Evolutionary conservation across 345 rosid species (phyloP).

Genomic region (Camelina neglecta): DNA sequence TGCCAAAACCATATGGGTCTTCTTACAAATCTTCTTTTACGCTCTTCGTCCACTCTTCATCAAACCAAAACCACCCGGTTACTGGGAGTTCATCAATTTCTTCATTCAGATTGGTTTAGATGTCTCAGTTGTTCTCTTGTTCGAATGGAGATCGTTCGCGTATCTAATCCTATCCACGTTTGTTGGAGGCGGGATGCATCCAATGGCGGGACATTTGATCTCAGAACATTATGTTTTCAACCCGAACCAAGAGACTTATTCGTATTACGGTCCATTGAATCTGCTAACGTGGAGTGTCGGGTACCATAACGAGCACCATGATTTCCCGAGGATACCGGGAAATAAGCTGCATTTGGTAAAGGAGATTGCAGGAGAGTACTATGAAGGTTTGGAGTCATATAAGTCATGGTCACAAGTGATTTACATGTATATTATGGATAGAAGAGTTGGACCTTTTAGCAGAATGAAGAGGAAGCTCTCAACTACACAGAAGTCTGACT

Average conservation of each 20-base stretch:
- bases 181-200: slow-evolving; percentile 93
- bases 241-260: slow-evolving; percentile 84
- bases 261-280: slow-evolving; percentile 87
- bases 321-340: slow-evolving; percentile 89
- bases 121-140: slow-evolving; percentile 55
- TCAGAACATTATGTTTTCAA: slow-evolving; percentile 89
- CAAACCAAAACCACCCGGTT: slow-evolving; percentile 85
- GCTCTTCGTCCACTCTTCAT: slow-evolving; percentile 81
- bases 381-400: slow-evolving; percentile 61
- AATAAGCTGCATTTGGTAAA: slow-evolving; percentile 79
- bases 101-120: slow-evolving; percentile 61
- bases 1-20: slow-evolving; percentile 74
- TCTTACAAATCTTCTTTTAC: slow-evolving; percentile 86
- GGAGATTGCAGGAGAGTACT: slow-evolving; percentile 84
- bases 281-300: slow-evolving; percentile 82
- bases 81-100: slow-evolving; percentile 76
- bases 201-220: slow-evolving; percentile 91
- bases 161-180: slow-evolving; percentile 86
- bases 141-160: slow-evolving; percentile 74
- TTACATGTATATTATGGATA: slow-evolving; percentile 77
- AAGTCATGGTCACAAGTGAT: slow-evolving; percentile 92
- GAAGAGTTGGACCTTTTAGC: slow-evolving; percentile 75
- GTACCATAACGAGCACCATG: slow-evolving; percentile 93
- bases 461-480: slow-evolving; percentile 80
- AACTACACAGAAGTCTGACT: slow-evolving; percentile 32